Base-by-base conservation (phyloP, 1,139 yeast species). In the Torulaspora pretoriensis region DNA sequence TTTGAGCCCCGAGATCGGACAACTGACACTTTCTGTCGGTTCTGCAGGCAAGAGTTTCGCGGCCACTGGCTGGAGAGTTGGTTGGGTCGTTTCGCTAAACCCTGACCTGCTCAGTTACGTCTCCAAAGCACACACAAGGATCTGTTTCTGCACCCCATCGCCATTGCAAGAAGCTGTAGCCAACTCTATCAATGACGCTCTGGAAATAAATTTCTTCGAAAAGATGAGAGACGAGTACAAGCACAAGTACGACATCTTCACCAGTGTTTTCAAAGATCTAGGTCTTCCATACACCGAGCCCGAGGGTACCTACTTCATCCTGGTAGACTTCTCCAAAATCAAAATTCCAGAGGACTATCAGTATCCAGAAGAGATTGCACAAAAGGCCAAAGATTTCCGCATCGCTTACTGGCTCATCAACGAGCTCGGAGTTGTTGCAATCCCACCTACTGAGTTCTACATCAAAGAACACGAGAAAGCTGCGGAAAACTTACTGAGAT, bases 21-120 rank as follows among this genome's bases (percentile, higher is more conserved):
- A 79, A 45, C 72, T 92, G 57, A 87, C 97, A 0, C 70, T 92
- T 47, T 83, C 97, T 5, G 95, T 92, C 14, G 97, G 97, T 0
- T 87, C 96, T 25, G 98, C 97, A 4, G 98, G 98, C 49, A 92
- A 92, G 68, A 82, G 96, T 0, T 92, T 92, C 70, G 95, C 96
- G 22, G 96, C 96, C 33, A 92, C 98, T 22, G 98, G 98, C 45
- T 92, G 97, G 97, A 81, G 98, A 71, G 78, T 92, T 44, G 98
- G 98, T 43, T 92, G 95, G 92, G 76, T 90, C 31, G 83, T 90
- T 52, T 97, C 97, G 5, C 37, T 52, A 38, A 83, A 86, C 42
- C 75, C 86, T n/a, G 83, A 83, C 22, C 72, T 90, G 55, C 74
- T 92, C 59, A 80, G 83, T 54, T 87, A 85, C 62, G 95, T 83